Evolutionary conservation across 225 moss, liverwort and hornwort species (phyloP), one percentile per base, ranked within the genome.

Genomic region (Pseudoscleropodium purum): DNA sequence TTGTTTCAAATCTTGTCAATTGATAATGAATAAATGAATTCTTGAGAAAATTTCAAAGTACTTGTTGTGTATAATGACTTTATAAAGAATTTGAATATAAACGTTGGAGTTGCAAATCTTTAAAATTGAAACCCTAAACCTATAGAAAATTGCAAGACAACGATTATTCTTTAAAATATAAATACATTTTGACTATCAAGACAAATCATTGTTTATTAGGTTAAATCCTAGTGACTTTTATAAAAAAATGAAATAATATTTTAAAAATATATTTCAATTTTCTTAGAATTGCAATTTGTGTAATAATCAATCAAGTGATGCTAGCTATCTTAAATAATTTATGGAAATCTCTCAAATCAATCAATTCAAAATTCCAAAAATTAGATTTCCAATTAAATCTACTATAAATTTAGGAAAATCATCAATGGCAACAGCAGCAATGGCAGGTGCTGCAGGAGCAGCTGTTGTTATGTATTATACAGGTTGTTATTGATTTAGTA

Each of bases 391-490:
- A 29, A 83, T 86, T 23, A 88, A 86, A 52, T 43, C 82, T 31
- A 23, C 83, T 26, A 85, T 89, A n/a, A 86, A 68, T 63, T 86
- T 92, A 88, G 86, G 86, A 86, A 93, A 84, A 75, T 84, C 88
- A 51, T 86, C 94, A 65, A 98, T 98, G 96, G 96, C 98, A 14
- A 94, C 95, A 63, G 94, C 95, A 80, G 97, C 97, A 80, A 91
- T 96, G 94, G 98, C 98, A 64, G 91, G 97, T 86, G 98, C 98
- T 29, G 96, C 98, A 70, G 95, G 98, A 70, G 98, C 96, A 57
- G 98, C 94, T 81, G 94, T 97, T 83, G 95, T 98, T 36, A 92
- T 98, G 91, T 98, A 98, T 88, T 98, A 98, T 59, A 95, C 95
- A 91, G 97, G 97, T 90, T 94, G 79, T 47, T 64, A n/a, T 36